A percentile compares a stretch with the other conserved stretches of the same genome.
phyloP scores from a whole-genome alignment of 768 basidiomycete species.

The Pleurotus cornucopiae region DNA sequence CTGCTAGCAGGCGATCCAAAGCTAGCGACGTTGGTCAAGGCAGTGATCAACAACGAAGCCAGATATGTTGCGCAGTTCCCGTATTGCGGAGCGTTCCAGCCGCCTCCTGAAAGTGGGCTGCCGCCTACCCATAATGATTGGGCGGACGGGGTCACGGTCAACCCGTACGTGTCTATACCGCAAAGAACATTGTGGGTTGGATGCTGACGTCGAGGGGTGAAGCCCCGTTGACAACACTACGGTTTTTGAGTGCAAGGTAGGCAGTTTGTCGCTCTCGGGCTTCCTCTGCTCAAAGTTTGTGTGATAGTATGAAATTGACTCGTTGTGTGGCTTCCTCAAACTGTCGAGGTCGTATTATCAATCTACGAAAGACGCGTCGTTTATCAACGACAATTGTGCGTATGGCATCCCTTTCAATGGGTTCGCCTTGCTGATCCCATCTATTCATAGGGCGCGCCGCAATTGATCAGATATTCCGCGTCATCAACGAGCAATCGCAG shows the following conservation, averaged over 20 bases:
- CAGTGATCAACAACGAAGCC: slow-evolving; percentile 80
- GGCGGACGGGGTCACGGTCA: slow-evolving; percentile 66
- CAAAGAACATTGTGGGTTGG: not conserved
- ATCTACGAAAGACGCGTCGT: slow-evolving; percentile 65
- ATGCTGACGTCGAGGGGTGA: not conserved
- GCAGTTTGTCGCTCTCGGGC: not conserved
- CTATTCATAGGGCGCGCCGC: slow-evolving; percentile 55
- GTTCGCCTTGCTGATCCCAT: slow-evolving; percentile 5
- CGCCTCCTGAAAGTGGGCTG: slow-evolving; percentile 71
- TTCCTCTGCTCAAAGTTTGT: not conserved
- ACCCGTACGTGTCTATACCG: slow-evolving; percentile 50
- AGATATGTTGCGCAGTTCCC: slow-evolving; percentile 69
- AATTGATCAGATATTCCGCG: slow-evolving; percentile 68
- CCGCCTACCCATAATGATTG: slow-evolving; percentile 61
- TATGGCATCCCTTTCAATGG: slow-evolving; percentile 1
- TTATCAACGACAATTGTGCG: slow-evolving; percentile 69
- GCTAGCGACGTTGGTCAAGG: slow-evolving; percentile 65
- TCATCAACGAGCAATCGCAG: slow-evolving; percentile 76
- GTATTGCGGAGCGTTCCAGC: slow-evolving; percentile 81
- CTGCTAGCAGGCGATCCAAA: slow-evolving; percentile 54
- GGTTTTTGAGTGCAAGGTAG: slow-evolving; percentile 81
- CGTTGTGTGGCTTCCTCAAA: slow-evolving; percentile 75
- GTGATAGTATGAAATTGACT: slow-evolving; percentile 72
- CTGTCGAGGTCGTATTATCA: slow-evolving; percentile 70
- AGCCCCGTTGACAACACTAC: slow-evolving; percentile 67